A percentile compares a stretch with the other conserved stretches of the same genome.
These are phyloP conservation scores for Phytophthora citricola DNA, from an alignment of 352 stramenopile genomes.

Conservation along the genomic window DNA sequence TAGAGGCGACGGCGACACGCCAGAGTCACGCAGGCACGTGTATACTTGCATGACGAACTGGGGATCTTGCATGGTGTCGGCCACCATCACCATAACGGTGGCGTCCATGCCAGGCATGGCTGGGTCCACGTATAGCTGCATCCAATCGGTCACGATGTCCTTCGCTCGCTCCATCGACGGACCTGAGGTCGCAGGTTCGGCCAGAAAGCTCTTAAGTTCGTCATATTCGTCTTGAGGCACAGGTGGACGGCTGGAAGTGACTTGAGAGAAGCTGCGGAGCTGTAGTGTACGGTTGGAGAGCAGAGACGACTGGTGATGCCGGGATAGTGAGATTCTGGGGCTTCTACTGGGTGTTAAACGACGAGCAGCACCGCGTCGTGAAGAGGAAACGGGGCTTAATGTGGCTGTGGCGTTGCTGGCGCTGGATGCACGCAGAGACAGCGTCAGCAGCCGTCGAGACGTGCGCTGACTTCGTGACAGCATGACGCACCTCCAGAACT, in stretches of 20 bases:
- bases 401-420: not conserved
- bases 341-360: slow-evolving; percentile 14
- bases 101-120: slow-evolving; percentile 76
- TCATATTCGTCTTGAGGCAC: slow-evolving; percentile 62
- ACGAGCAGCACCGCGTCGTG: slow-evolving; percentile 11
- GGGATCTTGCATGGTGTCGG: slow-evolving; percentile 60
- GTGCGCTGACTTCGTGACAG: slow-evolving; percentile 22
- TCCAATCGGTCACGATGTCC: slow-evolving; percentile 55
- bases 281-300: slow-evolving; percentile 10
- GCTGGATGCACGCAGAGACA: slow-evolving; percentile 21
- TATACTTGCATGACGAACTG: slow-evolving; percentile 72
- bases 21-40: slow-evolving; percentile 52
- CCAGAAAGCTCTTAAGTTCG: slow-evolving; percentile 68
- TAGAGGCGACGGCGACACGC: slow-evolving; percentile 68
- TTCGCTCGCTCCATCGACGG: slow-evolving; percentile 37
- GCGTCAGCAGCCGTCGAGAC: slow-evolving; percentile 25
- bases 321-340: slow-evolving; percentile 6
- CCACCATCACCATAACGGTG: slow-evolving; percentile 83
- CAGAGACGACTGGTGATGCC: not conserved
- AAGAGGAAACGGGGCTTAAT: not conserved
- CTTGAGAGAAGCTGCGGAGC: slow-evolving; percentile 27
- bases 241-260: slow-evolving; percentile 12
- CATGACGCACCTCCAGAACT: slow-evolving; percentile 35
- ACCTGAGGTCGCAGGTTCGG: slow-evolving; percentile 48
- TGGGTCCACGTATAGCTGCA: slow-evolving; percentile 68